A percentile compares a stretch with the other conserved stretches of the same genome.
Conservation (phyloP, 2,329 filamentous ascomycete species). For the Coniochaeta sp. region DNA sequence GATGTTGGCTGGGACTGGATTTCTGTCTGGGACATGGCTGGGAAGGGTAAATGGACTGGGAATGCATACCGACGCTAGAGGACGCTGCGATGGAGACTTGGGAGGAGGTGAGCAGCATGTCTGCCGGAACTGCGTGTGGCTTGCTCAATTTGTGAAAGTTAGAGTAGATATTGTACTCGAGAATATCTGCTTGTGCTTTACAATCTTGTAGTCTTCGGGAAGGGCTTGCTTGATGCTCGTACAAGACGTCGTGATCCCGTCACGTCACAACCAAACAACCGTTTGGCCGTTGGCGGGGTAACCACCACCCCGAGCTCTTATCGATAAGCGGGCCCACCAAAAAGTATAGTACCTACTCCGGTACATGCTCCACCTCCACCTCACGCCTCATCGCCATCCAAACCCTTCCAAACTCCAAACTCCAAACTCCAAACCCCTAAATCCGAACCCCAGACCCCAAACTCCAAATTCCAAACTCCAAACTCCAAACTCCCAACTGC, state of each 20-base stretch:
- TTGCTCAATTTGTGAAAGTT: not conserved
- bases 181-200: not conserved
- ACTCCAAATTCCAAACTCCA: not conserved
- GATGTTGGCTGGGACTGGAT: no score
- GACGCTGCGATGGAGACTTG: constrained; percentile 65
- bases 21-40: not conserved
- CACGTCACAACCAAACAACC: constrained; percentile 3
- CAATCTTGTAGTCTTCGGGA: not conserved
- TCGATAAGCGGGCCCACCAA: constrained; percentile 14
- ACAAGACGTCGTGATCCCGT: not conserved
- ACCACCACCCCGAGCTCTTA: constrained; percentile 28
- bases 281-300: constrained; percentile 29
- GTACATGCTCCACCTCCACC: not conserved
- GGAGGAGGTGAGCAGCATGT: constrained; percentile 57
- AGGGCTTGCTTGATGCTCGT: not conserved
- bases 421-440: not conserved
- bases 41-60: not conserved
- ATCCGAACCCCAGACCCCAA: constrained; percentile 9
- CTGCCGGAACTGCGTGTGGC: not conserved
- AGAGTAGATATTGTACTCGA: not conserved
- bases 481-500: no score
- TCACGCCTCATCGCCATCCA: not conserved
- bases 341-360: no score
- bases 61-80: constrained; percentile 49
- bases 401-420: not conserved